Base-by-base conservation (phyloP, 139 green algal genomes). In the Mychonastes homosphaera region DNA sequence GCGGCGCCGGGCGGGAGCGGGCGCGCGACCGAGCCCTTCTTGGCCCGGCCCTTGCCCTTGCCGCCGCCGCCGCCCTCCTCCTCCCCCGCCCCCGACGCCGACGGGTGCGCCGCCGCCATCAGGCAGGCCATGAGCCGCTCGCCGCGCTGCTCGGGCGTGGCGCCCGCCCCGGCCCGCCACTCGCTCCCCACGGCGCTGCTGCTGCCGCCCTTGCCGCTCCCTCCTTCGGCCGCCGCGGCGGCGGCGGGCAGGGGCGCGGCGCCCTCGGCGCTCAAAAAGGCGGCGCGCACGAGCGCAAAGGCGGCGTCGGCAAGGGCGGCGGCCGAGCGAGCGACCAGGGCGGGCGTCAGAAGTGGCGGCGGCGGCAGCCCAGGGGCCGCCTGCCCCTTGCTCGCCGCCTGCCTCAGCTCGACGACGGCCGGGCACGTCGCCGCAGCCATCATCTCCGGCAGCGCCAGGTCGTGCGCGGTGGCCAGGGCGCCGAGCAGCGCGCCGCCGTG, bases 71-170 rank as follows among this genome's bases (percentile, higher is more conserved):
- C 16, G 24, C 39, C 18, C 10, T 39, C n/a, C n/a, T 56, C 21
- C 38, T 57, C 38, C 3, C 19, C 54, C 6, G 6, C 16, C 5
- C 6, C 54, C 2, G 6, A 19, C 0, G 32, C 50, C 1, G 61
- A 58, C 12, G 65, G 52, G 24, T 74, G 53, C 0, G 74, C 71
- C 33, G 77, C 41, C 18, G 56, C 27, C 67, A 84, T 82, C 3
- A 87, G 51, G 2, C 62, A 32, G 4, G 72, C 63, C 65, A 88
- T 71, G 49, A 87, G 67, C 32, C 73, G 62, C 33, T 83, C 69
- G 4, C 82, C 82, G 6, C 65, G 68, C 0, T 40, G 33, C 41
- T 82, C 74, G 9, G 72, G 49, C n/a, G n/a, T n/a, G n/a, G n/a
- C n/a, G n/a, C n/a, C n/a, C n/a, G n/a, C n/a, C n/a, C n/a, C n/a